Percentiles rank a stretch among this genome's conserved stretches.
Evolutionary conservation across 2,329 filamentous ascomycete genomes (phyloP).

Genomic region (Pseudogymnoascus sp.): DNA sequence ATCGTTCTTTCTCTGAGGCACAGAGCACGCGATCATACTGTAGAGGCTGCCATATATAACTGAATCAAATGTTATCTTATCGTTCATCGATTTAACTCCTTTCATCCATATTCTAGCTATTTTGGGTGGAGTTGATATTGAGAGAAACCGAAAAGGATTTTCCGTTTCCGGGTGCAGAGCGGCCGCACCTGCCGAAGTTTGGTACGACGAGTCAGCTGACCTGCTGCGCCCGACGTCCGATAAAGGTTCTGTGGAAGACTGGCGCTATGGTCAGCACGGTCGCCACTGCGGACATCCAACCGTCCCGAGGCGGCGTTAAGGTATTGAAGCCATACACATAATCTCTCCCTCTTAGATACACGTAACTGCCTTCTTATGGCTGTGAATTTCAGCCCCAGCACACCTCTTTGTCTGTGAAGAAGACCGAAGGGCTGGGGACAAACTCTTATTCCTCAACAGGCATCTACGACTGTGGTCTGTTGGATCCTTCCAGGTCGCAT

Average conservation of each 20-base stretch:
- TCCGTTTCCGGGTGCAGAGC: not conserved
- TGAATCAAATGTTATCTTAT: not conserved
- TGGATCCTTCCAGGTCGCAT: not conserved
- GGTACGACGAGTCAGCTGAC: conserved; percentile 7
- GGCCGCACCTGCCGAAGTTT: not conserved
- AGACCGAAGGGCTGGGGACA: not conserved
- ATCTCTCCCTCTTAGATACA: not conserved
- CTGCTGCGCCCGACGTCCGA: not conserved
- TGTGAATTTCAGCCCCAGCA: not conserved
- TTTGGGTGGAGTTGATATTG: conserved; percentile 3
- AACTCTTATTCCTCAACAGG: not conserved
- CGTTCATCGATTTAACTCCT: not conserved
- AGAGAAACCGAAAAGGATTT: not conserved
- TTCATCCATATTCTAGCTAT: not conserved
- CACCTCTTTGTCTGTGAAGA: conserved; percentile 3
- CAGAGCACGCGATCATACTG: not conserved
- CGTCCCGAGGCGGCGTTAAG: not conserved
- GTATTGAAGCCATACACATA: not conserved
- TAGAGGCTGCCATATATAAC: not conserved
- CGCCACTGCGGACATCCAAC: not conserved
- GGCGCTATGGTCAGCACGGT: not conserved
- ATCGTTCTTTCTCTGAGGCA: not conserved
- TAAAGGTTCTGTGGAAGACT: not conserved
- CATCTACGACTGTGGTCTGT: not conserved
- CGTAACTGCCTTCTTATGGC: conserved; percentile 4